Percentiles rank a stretch among this genome's conserved stretches.
These are phyloP conservation scores for Chaetomiaceae sp. DNA, from an alignment of 2,329 filamentous ascomycete genomes.

Conservation along the genomic window DNA sequence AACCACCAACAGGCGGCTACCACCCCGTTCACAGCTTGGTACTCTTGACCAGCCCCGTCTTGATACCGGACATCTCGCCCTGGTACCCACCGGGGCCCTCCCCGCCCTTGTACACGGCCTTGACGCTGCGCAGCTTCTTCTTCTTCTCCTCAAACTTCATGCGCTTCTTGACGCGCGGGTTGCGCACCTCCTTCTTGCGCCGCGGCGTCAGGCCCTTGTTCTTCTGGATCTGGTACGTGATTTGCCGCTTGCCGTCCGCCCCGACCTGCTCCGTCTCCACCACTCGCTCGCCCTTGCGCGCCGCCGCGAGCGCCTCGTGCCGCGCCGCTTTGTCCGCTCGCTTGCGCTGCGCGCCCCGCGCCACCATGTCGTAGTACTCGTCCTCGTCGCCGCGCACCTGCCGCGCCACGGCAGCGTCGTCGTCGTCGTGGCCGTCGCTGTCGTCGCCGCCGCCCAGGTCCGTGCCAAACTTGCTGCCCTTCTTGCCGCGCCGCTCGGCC, in stretches of 20 bases:
- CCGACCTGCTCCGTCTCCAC: constrained; percentile 64
- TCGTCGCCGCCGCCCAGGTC: constrained; percentile 61
- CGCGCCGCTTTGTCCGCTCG: constrained; percentile 63
- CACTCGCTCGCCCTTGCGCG: constrained; percentile 57
- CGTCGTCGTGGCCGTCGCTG: constrained; percentile 60
- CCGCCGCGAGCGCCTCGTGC: constrained; percentile 50
- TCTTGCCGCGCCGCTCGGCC: constrained; percentile 74
- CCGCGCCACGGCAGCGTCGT: constrained; percentile 39
- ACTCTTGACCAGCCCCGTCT: constrained; percentile 87
- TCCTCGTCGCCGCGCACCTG: constrained; percentile 50
- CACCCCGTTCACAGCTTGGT: constrained; percentile 62
- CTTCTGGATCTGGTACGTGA: constrained; percentile 91
- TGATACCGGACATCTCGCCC: constrained; percentile 93
- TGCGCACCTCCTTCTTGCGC: constrained; percentile 88
- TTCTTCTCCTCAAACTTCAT: constrained; percentile 94
- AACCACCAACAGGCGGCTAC: neutral
- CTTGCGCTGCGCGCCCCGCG: constrained; percentile 62
- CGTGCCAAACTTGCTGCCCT: constrained; percentile 55
- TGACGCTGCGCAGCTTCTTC: constrained; percentile 90
- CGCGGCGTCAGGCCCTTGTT: constrained; percentile 91
- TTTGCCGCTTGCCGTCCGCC: constrained; percentile 82
- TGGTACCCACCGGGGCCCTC: constrained; percentile 80
- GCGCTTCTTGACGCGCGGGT: constrained; percentile 96
- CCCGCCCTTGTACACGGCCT: constrained; percentile 77
- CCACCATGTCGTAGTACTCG: constrained; percentile 87